phyloP scores from a whole-genome alignment of 2,329 filamentous ascomycete genomes.

The Phialophora expanda region DNA sequence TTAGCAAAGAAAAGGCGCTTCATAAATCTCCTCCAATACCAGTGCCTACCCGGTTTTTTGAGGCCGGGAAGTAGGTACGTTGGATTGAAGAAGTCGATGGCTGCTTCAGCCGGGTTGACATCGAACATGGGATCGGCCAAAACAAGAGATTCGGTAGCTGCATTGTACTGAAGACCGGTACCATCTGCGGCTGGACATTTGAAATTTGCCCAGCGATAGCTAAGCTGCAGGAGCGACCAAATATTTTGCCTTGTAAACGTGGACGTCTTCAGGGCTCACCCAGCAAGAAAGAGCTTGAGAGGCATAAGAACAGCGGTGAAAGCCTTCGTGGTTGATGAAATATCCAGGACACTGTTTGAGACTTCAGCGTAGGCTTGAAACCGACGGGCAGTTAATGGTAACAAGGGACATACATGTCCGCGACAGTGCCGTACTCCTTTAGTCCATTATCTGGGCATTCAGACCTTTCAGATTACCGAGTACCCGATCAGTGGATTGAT shows the following conservation, averaged over 20 bases:
- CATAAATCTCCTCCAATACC: not conserved
- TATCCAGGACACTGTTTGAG: not conserved
- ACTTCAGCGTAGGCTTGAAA: not conserved
- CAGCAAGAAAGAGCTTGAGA: not conserved
- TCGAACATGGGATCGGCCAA: not conserved
- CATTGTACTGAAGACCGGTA: not conserved
- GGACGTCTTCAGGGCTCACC: not conserved
- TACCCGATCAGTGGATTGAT: not conserved
- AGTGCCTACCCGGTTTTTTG: not conserved
- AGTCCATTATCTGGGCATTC: not conserved
- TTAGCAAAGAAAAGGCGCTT: not conserved
- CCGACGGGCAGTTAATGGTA: not conserved
- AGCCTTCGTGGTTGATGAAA: not conserved
- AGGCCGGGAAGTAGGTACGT: not conserved
- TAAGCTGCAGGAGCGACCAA: not conserved
- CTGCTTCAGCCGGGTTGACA: not conserved
- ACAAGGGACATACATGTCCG: not conserved
- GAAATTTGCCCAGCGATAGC: not conserved
- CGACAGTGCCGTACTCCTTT: not conserved
- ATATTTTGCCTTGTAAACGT: not conserved
- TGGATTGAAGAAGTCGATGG: not conserved
- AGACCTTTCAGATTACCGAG: not conserved
- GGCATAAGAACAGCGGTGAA: not conserved
- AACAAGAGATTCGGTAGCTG: not conserved
- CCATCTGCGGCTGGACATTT: not conserved